These are phyloP conservation scores for Phytophthora lateralis DNA, from an alignment of 352 stramenopile species.

Conservation along the genomic window DNA sequence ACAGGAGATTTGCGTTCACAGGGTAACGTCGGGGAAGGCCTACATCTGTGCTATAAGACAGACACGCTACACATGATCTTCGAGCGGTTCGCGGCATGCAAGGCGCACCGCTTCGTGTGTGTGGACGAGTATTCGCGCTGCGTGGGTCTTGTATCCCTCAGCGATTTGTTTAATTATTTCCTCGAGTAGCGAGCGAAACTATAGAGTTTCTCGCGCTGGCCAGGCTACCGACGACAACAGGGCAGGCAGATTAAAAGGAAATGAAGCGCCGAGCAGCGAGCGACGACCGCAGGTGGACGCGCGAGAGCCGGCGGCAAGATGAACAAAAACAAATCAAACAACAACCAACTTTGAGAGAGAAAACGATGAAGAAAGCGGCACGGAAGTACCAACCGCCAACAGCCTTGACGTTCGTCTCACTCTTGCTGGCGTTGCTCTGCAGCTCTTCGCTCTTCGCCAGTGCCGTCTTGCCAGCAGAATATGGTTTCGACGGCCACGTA, in stretches of 20 bases:
- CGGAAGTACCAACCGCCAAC: not conserved
- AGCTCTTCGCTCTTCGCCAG: not conserved
- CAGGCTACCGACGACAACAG: constrained; percentile 19
- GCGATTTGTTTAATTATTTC: constrained; percentile 93
- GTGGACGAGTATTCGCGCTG: constrained; percentile 85
- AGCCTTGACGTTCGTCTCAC: constrained; percentile 2
- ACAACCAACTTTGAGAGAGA: constrained; percentile 33
- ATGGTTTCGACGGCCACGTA: not conserved
- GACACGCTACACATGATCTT: constrained; percentile 92
- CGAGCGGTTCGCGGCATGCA: constrained; percentile 85
- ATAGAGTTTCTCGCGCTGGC: constrained; percentile 20
- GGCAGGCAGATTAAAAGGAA: constrained; percentile 18
- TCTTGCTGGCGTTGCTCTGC: not conserved
- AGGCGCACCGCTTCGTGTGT: constrained; percentile 87
- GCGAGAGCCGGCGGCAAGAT: constrained; percentile 22
- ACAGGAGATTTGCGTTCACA: constrained; percentile 28
- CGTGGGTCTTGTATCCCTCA: constrained; percentile 86
- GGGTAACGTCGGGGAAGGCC: constrained; percentile 80
- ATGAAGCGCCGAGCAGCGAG: constrained; percentile 29
- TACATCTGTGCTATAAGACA: constrained; percentile 89
- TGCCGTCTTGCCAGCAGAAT: not conserved
- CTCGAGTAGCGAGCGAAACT: constrained; percentile 62
- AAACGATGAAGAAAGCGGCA: constrained; percentile 13
- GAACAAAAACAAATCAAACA: constrained; percentile 43
- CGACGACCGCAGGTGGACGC: constrained; percentile 18